A percentile compares a stretch with the other conserved stretches of the same genome.
phyloP scores from a whole-genome alignment of 768 basidiomycete species.

The Suillus lakei region DNA sequence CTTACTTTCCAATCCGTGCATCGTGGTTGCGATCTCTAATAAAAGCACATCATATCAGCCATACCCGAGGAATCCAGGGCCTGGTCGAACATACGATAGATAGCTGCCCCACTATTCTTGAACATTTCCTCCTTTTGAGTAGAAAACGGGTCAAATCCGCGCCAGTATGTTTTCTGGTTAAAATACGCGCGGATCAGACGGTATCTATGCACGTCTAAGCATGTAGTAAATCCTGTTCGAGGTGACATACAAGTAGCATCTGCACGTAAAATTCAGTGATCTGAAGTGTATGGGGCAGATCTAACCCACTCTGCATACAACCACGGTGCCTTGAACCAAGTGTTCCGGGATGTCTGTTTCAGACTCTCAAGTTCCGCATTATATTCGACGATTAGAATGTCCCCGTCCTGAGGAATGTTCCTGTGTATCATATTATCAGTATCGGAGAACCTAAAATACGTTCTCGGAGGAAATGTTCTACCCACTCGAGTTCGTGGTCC shows the following conservation, averaged over 20 bases:
- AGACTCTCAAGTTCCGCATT: conserved; percentile 71
- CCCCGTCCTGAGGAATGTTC: conserved; percentile 76
- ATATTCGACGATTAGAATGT: conserved; percentile 70
- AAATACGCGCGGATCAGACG: conserved; percentile 81
- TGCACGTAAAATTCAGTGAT: conserved; percentile 29
- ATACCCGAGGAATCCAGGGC: no score
- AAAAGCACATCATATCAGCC: background rate
- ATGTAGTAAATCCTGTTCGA: conserved; percentile 9
- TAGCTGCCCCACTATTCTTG: conserved; percentile 74
- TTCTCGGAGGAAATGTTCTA: conserved; percentile 9
- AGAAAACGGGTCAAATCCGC: conserved; percentile 81
- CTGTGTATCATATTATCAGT: conserved; percentile 42
- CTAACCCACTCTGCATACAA: conserved; percentile 87
- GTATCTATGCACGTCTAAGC: conserved; percentile 56
- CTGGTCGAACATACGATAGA: conserved; percentile 62
- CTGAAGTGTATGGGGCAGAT: conserved; percentile 4
- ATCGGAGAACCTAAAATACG: background rate
- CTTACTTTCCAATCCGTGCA: conserved; percentile 65
- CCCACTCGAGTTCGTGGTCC: conserved; percentile 72
- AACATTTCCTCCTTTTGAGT: conserved; percentile 82
- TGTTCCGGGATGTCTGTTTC: conserved; percentile 51
- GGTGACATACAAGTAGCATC: conserved; percentile 71
- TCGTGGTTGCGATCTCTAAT: conserved; percentile 73
- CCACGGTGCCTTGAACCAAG: conserved; percentile 96
- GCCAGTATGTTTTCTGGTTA: conserved; percentile 70